These are phyloP conservation scores for Kodamaea kaohsiungensis DNA, from an alignment of 805 yeast species.

Conservation along the genomic window DNA sequence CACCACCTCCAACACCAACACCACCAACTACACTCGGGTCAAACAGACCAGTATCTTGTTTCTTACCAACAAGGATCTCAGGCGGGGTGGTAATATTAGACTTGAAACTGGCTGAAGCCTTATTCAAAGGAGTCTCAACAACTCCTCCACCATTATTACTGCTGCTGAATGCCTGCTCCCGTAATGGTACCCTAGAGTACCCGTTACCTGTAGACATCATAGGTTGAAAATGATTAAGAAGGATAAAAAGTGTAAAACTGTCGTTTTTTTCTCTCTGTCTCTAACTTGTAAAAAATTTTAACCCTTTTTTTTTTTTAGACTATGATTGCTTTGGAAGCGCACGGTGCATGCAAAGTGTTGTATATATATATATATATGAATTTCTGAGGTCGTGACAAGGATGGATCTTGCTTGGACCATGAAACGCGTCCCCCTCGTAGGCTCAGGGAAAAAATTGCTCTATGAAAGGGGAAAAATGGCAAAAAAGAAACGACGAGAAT, in stretches of 20 bases:
- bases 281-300: slow-evolving; percentile 1
- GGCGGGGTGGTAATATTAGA: slow-evolving; percentile 41
- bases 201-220: slow-evolving; percentile 10
- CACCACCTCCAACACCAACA: slow-evolving; percentile 14
- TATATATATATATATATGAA: neutral
- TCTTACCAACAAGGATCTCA: slow-evolving; percentile 14
- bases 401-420: neutral
- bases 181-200: slow-evolving; percentile 8
- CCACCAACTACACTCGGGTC: slow-evolving; percentile 21
- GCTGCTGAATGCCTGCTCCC: slow-evolving; percentile 11
- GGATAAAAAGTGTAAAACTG: slow-evolving; percentile 4
- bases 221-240: neutral
- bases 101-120: slow-evolving; percentile 13
- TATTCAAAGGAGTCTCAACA: slow-evolving; percentile 23
- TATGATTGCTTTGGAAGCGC: neutral
- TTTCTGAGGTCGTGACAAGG: neutral
- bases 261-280: slow-evolving; percentile 3
- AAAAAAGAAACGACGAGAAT: neutral
- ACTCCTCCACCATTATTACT: neutral
- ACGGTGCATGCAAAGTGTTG: neutral
- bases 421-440: neutral
- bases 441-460: neutral
- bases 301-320: neutral
- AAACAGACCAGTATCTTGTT: slow-evolving; percentile 15
- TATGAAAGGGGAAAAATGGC: neutral